Evolutionary conservation across 805 yeast genomes (phyloP), one percentile per base, ranked within the genome.

Genomic region (Starmerella stellata): DNA sequence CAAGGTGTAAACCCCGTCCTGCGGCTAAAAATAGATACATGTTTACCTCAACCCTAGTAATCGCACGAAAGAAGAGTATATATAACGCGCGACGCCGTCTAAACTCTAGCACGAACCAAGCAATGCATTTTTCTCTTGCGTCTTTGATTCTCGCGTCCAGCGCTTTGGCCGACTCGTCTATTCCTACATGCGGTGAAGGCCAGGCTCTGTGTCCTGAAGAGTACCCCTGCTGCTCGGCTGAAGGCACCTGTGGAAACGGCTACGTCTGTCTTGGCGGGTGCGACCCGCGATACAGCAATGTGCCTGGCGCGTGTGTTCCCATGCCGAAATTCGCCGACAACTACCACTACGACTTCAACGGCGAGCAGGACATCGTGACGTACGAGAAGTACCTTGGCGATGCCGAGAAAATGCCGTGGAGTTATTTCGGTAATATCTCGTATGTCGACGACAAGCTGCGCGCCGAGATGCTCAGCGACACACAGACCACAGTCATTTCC

Each of bases 251-350:
- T 62, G 92, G 92, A 50, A 68, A 74, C 19, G 92, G 92, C 16
- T 56, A 66, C 16, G 67, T 66, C 59, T 85, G 95, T 64, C 64
- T 83, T 37, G 90, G 87, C 43, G 87, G 92, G 24, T 85, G 95
- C 63, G 80, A 83, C 59, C 78, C 90, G 29, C 62, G 73, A 44
- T 74, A 50, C 52, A 79, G 93, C 4, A 73, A 58, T 61, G 66
- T 66, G 46, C 52, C 69, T 38, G 60, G 70, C 9, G 72, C 94
- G 0, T 85, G 95, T 61, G 70, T 81, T 74, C 83, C 95, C 5
- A 69, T 72, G 70, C 94, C 95, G 9, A 63, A 73, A 5, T 56
- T 64, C 15, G 29, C 7, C 51, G 42, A 44, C 19, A 46, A 48
- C 31, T 43, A 39, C 39, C 47, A 47, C 11, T 58, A 59, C 49